Conservation (phyloP, 768 basidiomycete genomes). For the Ramaria rubella region DNA sequence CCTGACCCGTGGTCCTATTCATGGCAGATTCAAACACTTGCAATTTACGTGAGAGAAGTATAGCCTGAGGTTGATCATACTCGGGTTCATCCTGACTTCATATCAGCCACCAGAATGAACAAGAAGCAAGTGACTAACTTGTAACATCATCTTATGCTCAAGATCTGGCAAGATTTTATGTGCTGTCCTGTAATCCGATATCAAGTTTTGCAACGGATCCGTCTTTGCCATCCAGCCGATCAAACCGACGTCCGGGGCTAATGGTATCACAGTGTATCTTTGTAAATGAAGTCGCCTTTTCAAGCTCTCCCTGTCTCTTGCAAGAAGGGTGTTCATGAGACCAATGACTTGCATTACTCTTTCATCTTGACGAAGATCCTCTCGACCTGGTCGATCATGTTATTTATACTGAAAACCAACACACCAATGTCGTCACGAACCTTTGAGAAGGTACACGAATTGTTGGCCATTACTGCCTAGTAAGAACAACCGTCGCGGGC, state of each 20-base stretch:
- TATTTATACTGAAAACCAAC: neutral
- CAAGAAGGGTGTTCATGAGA: conserved; percentile 41
- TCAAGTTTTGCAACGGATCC: conserved; percentile 41
- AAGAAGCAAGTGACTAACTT: conserved; percentile 23
- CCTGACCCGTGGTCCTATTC: conserved; percentile 45
- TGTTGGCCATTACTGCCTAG: conserved; percentile 39
- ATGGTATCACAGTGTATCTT: conserved; percentile 39
- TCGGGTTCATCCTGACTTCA: conserved; percentile 88
- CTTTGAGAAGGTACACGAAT: conserved; percentile 40
- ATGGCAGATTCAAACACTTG: conserved; percentile 47
- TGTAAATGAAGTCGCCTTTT: conserved; percentile 43
- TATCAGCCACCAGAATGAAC: neutral
- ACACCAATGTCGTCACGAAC: conserved; percentile 13
- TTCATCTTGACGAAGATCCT: conserved; percentile 47
- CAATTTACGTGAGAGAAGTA: conserved; percentile 39
- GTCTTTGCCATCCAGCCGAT: conserved; percentile 42
- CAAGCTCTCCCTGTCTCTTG: conserved; percentile 39
- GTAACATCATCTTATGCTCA: conserved; percentile 44
- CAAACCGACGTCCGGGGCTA: conserved; percentile 42
- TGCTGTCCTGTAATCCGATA: conserved; percentile 39
- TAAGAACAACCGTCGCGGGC: conserved; percentile 36
- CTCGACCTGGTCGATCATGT: conserved; percentile 29
- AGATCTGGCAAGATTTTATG: conserved; percentile 44
- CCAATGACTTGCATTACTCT: conserved; percentile 49
- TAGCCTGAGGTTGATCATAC: conserved; percentile 62